Conservation (phyloP, 306 rosid species). For the Hippophae rhamnoides region DNA sequence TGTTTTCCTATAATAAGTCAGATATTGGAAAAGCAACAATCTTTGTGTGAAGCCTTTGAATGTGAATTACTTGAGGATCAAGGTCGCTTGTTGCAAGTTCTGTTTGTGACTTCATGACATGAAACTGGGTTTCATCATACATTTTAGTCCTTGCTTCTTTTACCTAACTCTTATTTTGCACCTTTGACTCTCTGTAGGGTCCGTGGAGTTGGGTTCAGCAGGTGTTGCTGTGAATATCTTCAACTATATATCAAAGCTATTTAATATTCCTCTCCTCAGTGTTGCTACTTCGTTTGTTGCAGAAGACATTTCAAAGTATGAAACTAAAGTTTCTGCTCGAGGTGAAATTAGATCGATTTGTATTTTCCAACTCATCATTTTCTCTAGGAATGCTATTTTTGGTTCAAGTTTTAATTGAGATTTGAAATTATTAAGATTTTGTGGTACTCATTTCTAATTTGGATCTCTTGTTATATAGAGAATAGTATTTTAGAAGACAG, state of each 20-base stretch:
- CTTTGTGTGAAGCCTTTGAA: no score
- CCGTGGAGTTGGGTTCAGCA: constrained; percentile 82
- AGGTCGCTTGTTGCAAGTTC: no score
- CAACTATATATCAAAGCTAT: constrained; percentile 77
- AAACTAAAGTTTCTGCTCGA: constrained; percentile 35
- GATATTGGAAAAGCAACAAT: no score
- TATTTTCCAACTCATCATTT: not conserved
- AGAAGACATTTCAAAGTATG: constrained; percentile 65
- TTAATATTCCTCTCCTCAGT: constrained; percentile 87
- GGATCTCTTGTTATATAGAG: constrained; percentile 24
- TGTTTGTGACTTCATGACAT: not conserved
- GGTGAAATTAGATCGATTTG: constrained; percentile 30
- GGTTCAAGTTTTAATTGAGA: not conserved
- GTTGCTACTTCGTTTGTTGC: constrained; percentile 95
- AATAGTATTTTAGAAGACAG: constrained; percentile 16
- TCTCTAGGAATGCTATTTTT: not conserved
- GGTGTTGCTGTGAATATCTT: constrained; percentile 81
- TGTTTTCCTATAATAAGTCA: no score
- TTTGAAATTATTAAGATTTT: not conserved
- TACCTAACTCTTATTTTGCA: not conserved
- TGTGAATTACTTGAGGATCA: no score
- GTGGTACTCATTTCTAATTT: no score
- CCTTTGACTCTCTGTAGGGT: constrained; percentile 30
- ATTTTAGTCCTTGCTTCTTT: not conserved
- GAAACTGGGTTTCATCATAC: not conserved